Evolutionary conservation across 192 early-diverging fungal species (phyloP), one percentile per base, ranked within the genome.

Genomic region (Diversispora eburnea): DNA sequence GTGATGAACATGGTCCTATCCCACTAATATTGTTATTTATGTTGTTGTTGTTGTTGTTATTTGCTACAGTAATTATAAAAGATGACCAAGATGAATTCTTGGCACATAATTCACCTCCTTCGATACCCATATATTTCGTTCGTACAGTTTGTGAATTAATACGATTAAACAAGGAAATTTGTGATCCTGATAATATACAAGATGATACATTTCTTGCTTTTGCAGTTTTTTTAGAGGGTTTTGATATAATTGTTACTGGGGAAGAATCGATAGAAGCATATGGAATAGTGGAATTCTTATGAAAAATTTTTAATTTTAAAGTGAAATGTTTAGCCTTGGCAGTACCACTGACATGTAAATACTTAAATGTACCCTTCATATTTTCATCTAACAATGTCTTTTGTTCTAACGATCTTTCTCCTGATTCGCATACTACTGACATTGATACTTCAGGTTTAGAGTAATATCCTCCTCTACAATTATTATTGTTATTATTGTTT

Each of bases 191-290:
- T 22, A 87, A 84, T 57, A 97, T 90, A 71, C 93, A 92, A 0
- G 86, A 85, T 2, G 89, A 91, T 46, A 86, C 84, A 80, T 93
- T 92, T 73, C 89, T 85, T 7, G 90, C 89, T 82, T 92, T 93
- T 57, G 91, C 89, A 0, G 91, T 93, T 81, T 95, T 96, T 78
- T 94, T 95, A 60, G 90, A 93, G 12, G 95, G 94, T 79, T 97
- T 97, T 63, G 93, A 95, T 39, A 97, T 94, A 64, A 95, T 93
- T 17, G 87, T 80, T 58, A 97, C 88, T 7, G 92, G 88, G 5
- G 81, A 80, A 8, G 91, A 91, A 74, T 91, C 86, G 52, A 92
- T 88, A 8, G 83, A 83, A 5, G 86, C 86, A 73, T 86, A 88
- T 7, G 86, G 81, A 64, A 78, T 75, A 19, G 15, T 64, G 2